phyloP scores from a whole-genome alignment of 345 rosid species.

The Mercurialis annua region DNA sequence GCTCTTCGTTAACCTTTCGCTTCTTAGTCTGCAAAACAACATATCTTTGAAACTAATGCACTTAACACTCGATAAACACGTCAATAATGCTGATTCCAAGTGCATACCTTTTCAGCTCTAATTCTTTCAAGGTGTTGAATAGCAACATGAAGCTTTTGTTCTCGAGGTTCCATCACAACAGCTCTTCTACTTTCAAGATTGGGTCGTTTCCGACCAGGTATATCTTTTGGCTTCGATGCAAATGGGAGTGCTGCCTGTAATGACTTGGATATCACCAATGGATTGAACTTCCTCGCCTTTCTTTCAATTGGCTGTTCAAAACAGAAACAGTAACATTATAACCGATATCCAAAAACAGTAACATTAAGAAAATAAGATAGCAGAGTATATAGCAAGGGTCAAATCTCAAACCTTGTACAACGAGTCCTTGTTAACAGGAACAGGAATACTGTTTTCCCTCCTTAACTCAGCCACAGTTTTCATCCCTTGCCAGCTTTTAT shows the following conservation, averaged over 20 bases:
- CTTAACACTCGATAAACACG: not conserved
- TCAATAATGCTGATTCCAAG: not conserved
- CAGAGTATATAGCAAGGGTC: not conserved
- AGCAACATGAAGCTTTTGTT: constrained; percentile 49
- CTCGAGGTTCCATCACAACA: constrained; percentile 70
- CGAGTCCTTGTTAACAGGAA: constrained; percentile 84
- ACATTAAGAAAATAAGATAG: not conserved
- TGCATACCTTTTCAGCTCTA: constrained; percentile 54
- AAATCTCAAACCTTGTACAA: constrained; percentile 60
- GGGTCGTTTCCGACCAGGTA: constrained; percentile 43
- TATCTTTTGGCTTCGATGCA: constrained; percentile 73
- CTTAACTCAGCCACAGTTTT: constrained; percentile 80
- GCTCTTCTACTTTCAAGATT: constrained; percentile 62
- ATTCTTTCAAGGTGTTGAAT: constrained; percentile 64
- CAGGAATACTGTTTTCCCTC: constrained; percentile 58
- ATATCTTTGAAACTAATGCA: not conserved
- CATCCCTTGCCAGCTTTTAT: constrained; percentile 83
- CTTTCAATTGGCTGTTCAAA: constrained; percentile 72
- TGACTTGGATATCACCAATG: constrained; percentile 64
- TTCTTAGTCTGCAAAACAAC: constrained; percentile 52
- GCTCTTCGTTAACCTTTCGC: constrained; percentile 51
- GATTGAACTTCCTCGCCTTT: constrained; percentile 66
- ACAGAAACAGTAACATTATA: not conserved
- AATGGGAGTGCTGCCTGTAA: constrained; percentile 76
- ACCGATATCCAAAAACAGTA: not conserved